Conservation (phyloP, 2,329 filamentous ascomycete species). For the Endothia cerciana region DNA sequence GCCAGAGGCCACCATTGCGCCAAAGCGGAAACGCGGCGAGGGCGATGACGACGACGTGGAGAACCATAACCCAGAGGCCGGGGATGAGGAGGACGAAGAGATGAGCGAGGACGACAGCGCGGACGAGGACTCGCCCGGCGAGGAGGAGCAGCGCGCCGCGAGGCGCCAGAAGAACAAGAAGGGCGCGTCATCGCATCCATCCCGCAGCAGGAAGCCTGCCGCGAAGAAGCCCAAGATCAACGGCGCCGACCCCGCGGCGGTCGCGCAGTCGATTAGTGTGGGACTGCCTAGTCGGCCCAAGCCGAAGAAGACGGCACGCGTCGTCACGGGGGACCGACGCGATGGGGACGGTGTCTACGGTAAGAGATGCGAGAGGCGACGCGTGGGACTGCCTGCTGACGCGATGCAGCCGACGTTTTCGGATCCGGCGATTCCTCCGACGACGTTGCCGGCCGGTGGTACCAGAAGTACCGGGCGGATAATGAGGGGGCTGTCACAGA, state of each 20-base stretch:
- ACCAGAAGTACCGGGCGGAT: constrained; percentile 59
- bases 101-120: constrained; percentile 36
- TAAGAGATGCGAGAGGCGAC: constrained; percentile 40
- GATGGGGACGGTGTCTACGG: constrained; percentile 61
- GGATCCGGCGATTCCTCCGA: constrained; percentile 60
- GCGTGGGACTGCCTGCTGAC: constrained; percentile 33
- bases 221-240: constrained; percentile 69
- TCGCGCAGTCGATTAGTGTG: constrained; percentile 40
- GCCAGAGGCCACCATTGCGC: constrained; percentile 52
- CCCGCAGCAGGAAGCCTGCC: constrained; percentile 58
- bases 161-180: constrained; percentile 36
- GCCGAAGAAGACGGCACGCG: constrained; percentile 58
- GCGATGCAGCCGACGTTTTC: constrained; percentile 62
- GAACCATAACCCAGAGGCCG: constrained; percentile 50
- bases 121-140: constrained; percentile 46
- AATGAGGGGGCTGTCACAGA: constrained; percentile 61
- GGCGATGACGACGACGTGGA: constrained; percentile 53
- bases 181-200: constrained; percentile 44
- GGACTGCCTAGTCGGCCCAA: constrained; percentile 57
- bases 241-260: constrained; percentile 47
- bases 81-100: constrained; percentile 39
- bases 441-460: constrained; percentile 64
- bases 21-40: constrained; percentile 61
- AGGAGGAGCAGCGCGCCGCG: constrained; percentile 47
- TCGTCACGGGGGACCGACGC: constrained; percentile 51